Evolutionary conservation across 305 asterid genomes (phyloP).

Genomic region (Fraxinus greggii): DNA sequence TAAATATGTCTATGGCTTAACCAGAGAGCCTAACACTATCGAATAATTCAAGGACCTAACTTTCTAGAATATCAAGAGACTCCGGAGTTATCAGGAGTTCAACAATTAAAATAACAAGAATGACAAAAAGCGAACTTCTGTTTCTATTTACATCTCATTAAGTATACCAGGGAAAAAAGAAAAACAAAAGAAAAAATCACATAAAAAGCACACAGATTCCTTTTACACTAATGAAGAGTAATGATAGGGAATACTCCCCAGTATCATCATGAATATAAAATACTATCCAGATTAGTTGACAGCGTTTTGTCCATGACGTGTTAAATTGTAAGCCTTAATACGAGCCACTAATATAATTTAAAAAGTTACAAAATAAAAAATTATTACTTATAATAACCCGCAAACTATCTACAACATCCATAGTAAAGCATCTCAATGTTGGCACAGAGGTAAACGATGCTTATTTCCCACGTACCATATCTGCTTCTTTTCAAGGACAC

Average conservation of each 20-base stretch:
- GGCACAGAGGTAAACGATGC: neutral
- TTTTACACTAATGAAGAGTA: neutral
- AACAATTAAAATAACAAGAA: conserved; percentile 22
- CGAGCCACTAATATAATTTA: neutral
- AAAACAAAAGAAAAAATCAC: neutral
- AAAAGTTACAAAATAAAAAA: neutral
- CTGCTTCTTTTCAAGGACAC: neutral
- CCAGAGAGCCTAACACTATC: conserved; percentile 54
- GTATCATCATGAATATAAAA: neutral
- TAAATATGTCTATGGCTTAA: conserved; percentile 44
- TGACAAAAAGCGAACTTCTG: neutral
- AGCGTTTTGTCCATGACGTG: neutral
- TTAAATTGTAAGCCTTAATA: neutral
- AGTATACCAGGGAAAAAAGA: neutral
- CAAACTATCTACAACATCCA: neutral
- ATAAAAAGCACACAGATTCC: neutral
- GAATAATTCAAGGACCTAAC: conserved; percentile 81
- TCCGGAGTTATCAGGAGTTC: conserved; percentile 48
- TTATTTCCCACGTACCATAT: neutral
- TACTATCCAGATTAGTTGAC: neutral
- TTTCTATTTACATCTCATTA: conserved; percentile 8
- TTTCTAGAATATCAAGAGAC: conserved; percentile 72
- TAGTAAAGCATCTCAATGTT: neutral
- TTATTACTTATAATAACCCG: neutral
- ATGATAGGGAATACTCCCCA: neutral